phyloP scores from a whole-genome alignment of 179 eudicot species.

The Vitellaria paradoxa region DNA sequence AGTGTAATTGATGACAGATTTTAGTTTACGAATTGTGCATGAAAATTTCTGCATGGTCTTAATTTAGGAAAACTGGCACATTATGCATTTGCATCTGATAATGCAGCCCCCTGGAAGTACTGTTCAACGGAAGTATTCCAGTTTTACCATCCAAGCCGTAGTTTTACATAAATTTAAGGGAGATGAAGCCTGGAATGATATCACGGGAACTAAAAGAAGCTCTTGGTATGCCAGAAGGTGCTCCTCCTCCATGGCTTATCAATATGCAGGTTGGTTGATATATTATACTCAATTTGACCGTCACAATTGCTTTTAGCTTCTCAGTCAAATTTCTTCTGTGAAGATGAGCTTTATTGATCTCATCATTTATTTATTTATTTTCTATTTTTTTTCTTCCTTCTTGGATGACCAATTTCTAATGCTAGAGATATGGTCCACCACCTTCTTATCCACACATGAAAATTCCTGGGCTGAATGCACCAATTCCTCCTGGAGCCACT shows the following conservation, averaged over 20 bases:
- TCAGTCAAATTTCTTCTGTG: background rate
- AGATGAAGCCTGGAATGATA: conserved; percentile 95
- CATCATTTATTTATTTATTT: background rate
- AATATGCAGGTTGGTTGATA: conserved; percentile 84
- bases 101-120: too few relatives aligned
- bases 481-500: conserved; percentile 95
- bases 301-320: background rate
- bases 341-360: background rate
- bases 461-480: conserved; percentile 97
- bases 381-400: background rate
- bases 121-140: too few relatives aligned
- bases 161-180: conserved; percentile 55
- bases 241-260: conserved; percentile 99
- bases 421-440: conserved; percentile 98
- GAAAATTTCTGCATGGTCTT: too few relatives aligned
- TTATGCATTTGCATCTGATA: too few relatives aligned
- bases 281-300: background rate
- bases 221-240: conserved; percentile 99
- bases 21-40: too few relatives aligned
- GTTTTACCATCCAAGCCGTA: too few relatives aligned
- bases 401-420: conserved; percentile 8
- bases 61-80: too few relatives aligned
- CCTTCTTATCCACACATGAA: conserved; percentile 94
- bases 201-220: conserved; percentile 96
- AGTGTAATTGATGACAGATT: too few relatives aligned